Evolutionary conservation across 148 eudicot genomes (phyloP).

Genomic region (Chenopodium berlandieri): DNA sequence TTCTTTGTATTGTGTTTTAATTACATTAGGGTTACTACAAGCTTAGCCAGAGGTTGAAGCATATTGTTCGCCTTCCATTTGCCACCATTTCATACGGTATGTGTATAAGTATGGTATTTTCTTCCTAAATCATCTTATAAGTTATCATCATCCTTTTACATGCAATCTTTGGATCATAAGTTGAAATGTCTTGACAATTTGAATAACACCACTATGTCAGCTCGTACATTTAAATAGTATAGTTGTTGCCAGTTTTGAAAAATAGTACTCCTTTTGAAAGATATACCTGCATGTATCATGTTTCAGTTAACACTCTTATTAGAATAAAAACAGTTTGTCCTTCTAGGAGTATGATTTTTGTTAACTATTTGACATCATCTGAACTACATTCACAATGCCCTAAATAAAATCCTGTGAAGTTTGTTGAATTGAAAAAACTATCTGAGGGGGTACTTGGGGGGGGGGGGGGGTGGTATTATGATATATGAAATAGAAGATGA

Average conservation of each 20-base stretch:
- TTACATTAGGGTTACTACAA: constrained; percentile 73
- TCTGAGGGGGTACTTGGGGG: neutral
- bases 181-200: neutral
- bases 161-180: neutral
- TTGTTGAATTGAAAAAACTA: too few relatives aligned
- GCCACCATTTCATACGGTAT: constrained; percentile 83
- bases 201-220: neutral
- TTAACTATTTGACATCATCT: neutral
- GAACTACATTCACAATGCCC: neutral
- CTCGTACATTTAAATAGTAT: neutral
- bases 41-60: constrained; percentile 96
- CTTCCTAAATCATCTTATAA: constrained; percentile 4
- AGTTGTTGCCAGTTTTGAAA: neutral
- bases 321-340: neutral
- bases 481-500: too few relatives aligned
- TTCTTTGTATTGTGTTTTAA: neutral
- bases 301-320: neutral
- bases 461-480: neutral
- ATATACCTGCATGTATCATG: neutral
- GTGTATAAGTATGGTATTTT: constrained; percentile 14
- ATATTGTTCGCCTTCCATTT: constrained; percentile 84
- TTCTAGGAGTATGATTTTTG: neutral
- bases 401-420: too few relatives aligned
- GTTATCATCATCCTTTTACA: constrained; percentile 11
- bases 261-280: neutral